Percentiles rank a stretch among this genome's conserved stretches.
Evolutionary conservation across 257 asterid species (phyloP).

Genomic region (Plantago ovata): DNA sequence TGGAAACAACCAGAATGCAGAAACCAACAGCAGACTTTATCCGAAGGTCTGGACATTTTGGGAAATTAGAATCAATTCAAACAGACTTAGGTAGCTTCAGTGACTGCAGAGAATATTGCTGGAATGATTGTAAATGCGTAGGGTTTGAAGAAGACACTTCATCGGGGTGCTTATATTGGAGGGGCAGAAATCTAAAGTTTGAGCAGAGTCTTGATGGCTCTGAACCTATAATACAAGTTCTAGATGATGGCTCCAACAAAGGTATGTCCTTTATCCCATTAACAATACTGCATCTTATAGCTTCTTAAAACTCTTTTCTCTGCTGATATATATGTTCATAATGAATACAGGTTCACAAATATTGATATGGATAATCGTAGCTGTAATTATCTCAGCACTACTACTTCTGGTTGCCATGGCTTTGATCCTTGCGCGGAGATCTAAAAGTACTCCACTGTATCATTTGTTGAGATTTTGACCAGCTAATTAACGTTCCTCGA

Average conservation of each 20-base stretch:
- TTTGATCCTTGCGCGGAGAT: constrained; percentile 16
- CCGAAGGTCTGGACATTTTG: constrained; percentile 17
- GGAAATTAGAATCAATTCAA: background rate
- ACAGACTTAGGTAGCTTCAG: constrained; percentile 24
- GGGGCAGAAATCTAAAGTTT: constrained; percentile 29
- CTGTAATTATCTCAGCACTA: constrained; percentile 14
- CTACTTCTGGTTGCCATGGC: constrained; percentile 14
- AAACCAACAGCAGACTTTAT: constrained; percentile 12
- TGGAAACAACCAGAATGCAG: constrained; percentile 31
- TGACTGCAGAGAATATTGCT: constrained; percentile 35
- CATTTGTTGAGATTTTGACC: background rate
- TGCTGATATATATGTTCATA: too few species aligned
- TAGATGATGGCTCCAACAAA: constrained; percentile 10
- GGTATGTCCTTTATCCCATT: too few species aligned
- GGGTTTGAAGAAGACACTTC: constrained; percentile 4
- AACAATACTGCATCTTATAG: too few species aligned
- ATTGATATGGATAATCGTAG: constrained; percentile 17
- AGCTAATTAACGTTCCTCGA: too few species aligned
- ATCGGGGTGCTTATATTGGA: constrained; percentile 33
- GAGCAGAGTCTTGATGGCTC: constrained; percentile 10
- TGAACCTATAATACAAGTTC: background rate
- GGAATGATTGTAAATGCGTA: constrained; percentile 32
- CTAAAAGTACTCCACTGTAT: constrained; percentile 16
- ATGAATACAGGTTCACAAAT: constrained; percentile 20
- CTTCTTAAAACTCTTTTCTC: too few species aligned